Base-by-base conservation (phyloP, 2,329 filamentous ascomycete genomes). In the Cylindrodendrum hubeiense region DNA sequence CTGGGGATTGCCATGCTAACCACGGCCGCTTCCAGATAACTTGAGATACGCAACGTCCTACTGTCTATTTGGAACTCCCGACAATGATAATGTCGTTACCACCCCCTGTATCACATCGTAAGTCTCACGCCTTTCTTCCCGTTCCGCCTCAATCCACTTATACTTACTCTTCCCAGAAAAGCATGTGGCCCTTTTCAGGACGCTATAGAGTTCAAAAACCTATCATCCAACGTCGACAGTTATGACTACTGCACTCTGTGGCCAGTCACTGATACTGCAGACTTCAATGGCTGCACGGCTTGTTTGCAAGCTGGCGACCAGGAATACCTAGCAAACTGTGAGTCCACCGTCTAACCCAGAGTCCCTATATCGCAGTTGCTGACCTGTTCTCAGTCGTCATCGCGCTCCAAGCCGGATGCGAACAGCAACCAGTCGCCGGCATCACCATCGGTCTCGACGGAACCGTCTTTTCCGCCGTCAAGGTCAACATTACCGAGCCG, bases 231-330 rank as follows among this genome's bases (percentile, higher is more conserved):
- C 15, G 77, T 78, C 24, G 80, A 79, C 1, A 72, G 80, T 9
- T 90, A 85, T 66, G 85, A 84, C 30, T 91, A 87, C 72, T 91
- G 89, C 72, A 75, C 81, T 19, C 28, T 68, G 0, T 88, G 88
- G 85, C 78, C 79, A 2, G 71, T 79, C 1, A 70, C 70, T 10
- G 76, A 82, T 5, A 70, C 82, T 0, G 21, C 74, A 1, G 81
- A 85, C 56, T 74, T 79, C 24, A 13, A 64, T 0, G 75, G 74
- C 39, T 90, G 88, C 71, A 77, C 75, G 0, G 69, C 78, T 0
- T 91, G 89, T 69, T 76, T 90, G 5, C 62, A 70, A 3, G 74
- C 77, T 1, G 75, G 74, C 1, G 73, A 75, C 4, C 72, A 80
- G 22, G 69, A 80, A 26, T 86, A 81, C 60, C 62, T 88, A n/a